Evolutionary conservation across 495 filamentous ascomycete genomes (phyloP), one percentile per base, ranked within the genome.

Genomic region (Neurospora sublineolata): DNA sequence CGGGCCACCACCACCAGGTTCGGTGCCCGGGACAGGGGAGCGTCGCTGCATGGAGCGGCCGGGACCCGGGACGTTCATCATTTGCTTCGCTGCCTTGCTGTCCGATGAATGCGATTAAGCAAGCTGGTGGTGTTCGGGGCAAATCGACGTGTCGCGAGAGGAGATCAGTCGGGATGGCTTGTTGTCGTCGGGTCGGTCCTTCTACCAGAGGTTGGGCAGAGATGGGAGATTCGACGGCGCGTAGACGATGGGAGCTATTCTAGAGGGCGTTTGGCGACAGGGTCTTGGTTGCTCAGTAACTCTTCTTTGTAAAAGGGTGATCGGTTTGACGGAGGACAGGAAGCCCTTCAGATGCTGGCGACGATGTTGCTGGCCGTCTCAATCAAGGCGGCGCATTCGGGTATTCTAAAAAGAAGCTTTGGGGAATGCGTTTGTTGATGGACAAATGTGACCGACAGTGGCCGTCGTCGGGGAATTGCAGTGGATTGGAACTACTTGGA

Each of bases 21-120:
- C 84, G 36, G 80, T 81, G 42, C 79, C 83, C 23, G 86, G 86
- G 52, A 27, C 52, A 27, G 52, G 52, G 68, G 86, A 86, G 73
- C 84, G 80, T 64, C 86, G 81, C 72, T 86, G 83, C 72, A 83
- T 72, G 42, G 80, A 79, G 69, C 82, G 80, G 41, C 82, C 80
- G 8, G 76, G 72, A 46, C 75, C 77, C 69, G 81, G 76, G 42
- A 78, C 76, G 74, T 83, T 84, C 82, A 84, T 84, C 39, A 73
- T 70, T 37, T 67, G 16, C 37, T 42, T 18, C 16, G 42, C 27
- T 70, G 37, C 18, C 12, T 70, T 16, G 9, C 20, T 37, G 69
- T 70, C 16, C 12, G 68, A 42, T 23, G 37, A 3, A 23, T 9
- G 42, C 4, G n/a, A 11, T 12, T 18, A 12, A 20, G 40, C 16